Base-by-base conservation (phyloP, 1,139 yeast genomes). In the Diutina pseudorugosa region DNA sequence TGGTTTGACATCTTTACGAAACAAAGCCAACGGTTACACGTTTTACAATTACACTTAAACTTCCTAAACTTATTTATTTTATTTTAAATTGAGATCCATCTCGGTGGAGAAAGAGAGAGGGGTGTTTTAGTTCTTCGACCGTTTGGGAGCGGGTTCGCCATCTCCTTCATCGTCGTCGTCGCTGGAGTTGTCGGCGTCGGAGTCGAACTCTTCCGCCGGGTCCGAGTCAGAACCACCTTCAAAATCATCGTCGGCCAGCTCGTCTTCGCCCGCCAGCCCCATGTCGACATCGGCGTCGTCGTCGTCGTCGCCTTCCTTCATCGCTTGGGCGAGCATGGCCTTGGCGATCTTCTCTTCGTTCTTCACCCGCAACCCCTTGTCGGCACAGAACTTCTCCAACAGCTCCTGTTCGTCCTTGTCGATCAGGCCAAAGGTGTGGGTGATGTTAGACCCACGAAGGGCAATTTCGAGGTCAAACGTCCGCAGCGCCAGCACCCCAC, bases 261-360 rank as follows among this genome's bases (percentile, higher is more conserved):
- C 85, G 57, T 74, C 78, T 53, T 79, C 85, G 2, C 82, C 88
- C 11, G 85, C 86, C 57, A 86, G 80, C 57, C 86, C 89, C 85
- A 83, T 79, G 63, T 84, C 91, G 41, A 74, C 83, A 54, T 76
- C 83, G 11, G 67, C 75, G 53, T 73, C 77, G 52, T 66, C 73
- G 55, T 76, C 85, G 52, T 81, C 89, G 33, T 79, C 85, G n/a
- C 18, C 49, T 51, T 80, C 87, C 49, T 80, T 87, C 64, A 88
- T 75, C 14, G 88, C 94, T 57, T 82, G 82, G 50, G 86, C 87
- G 62, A 90, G 71, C 73, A 85, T 77, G 52, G 83, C 83, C 68
- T 89, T 87, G 50, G 93, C 95, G 56, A 89, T 86, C 61, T 83
- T 88, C 58, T 89, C 94, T 64, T 93, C 98, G 65, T 91, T 90